A percentile compares a stretch with the other conserved stretches of the same genome.
phyloP scores from a whole-genome alignment of 129 eudicot species.

The Flaveria ramosissima region DNA sequence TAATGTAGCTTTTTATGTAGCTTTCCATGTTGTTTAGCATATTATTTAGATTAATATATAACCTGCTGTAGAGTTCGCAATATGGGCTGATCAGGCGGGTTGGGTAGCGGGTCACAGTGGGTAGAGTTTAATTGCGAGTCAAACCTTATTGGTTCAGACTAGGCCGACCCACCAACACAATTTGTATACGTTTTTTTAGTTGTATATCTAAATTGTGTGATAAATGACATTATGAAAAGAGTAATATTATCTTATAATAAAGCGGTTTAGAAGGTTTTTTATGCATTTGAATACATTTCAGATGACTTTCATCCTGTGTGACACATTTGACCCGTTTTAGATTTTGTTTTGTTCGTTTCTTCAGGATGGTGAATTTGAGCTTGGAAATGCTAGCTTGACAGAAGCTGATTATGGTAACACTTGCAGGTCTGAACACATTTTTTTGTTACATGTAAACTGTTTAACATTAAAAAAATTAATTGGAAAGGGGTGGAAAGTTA shows the following conservation, averaged over 20 bases:
- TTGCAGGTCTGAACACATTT: constrained; percentile 41
- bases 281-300: not conserved
- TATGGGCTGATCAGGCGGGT: not conserved
- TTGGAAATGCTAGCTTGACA: constrained; percentile 25
- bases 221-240: not conserved
- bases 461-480: constrained; percentile 5
- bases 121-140: not conserved
- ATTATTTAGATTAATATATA: not conserved
- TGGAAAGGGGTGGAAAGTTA: constrained; percentile 3
- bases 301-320: not conserved
- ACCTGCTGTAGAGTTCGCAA: not conserved
- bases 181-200: not conserved
- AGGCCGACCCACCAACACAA: not conserved
- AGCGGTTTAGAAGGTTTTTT: not conserved
- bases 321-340: not conserved
- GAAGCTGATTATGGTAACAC: constrained; percentile 19
- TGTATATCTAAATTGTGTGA: not conserved
- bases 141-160: not conserved
- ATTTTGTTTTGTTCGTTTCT: constrained; percentile 14
- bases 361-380: constrained; percentile 44
- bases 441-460: constrained; percentile 20
- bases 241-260: not conserved
- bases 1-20: not conserved
- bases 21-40: constrained; percentile 2
- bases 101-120: not conserved